Conservation (phyloP, 495 filamentous ascomycete species). For the Xylaria cubensis region DNA sequence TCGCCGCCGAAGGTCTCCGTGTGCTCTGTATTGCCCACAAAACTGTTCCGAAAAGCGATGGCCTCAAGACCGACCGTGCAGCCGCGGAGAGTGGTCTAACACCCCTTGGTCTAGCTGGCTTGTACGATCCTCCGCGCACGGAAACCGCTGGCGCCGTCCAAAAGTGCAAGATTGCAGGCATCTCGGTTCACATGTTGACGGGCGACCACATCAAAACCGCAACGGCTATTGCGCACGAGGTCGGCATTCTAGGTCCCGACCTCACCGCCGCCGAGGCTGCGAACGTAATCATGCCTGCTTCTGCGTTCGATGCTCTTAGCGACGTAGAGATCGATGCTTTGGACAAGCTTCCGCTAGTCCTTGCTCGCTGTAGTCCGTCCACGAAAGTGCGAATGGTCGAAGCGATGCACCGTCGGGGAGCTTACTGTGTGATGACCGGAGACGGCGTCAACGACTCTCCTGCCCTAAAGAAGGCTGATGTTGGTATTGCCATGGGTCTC, state of each 20-base stretch:
- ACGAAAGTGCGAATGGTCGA: constrained; percentile 84
- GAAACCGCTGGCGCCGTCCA: constrained; percentile 65
- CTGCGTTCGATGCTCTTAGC: constrained; percentile 70
- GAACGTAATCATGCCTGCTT: constrained; percentile 61
- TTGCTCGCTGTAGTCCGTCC: constrained; percentile 73
- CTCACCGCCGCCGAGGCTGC: constrained; percentile 48
- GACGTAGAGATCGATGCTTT: constrained; percentile 70
- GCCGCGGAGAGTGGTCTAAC: constrained; percentile 64
- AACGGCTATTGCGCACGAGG: constrained; percentile 63
- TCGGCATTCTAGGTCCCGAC: constrained; percentile 43
- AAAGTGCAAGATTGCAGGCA: constrained; percentile 60
- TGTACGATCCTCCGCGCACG: constrained; percentile 75
- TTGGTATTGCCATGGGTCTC: constrained; percentile 85
- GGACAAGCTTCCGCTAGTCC: constrained; percentile 69
- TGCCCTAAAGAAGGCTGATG: constrained; percentile 79
- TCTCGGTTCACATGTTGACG: constrained; percentile 70
- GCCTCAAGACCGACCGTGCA: constrained; percentile 45
- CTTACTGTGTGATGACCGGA: constrained; percentile 82
- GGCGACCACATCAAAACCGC: constrained; percentile 70
- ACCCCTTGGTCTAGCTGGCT: constrained; percentile 72
- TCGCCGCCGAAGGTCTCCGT: constrained; percentile 63
- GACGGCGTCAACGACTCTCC: constrained; percentile 90
- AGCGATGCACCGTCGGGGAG: constrained; percentile 66
- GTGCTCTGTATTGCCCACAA: constrained; percentile 61
- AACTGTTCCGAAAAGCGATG: constrained; percentile 32